These are phyloP conservation scores for Blastobotrys attinorum DNA, from an alignment of 805 yeast genomes.

Conservation along the genomic window DNA sequence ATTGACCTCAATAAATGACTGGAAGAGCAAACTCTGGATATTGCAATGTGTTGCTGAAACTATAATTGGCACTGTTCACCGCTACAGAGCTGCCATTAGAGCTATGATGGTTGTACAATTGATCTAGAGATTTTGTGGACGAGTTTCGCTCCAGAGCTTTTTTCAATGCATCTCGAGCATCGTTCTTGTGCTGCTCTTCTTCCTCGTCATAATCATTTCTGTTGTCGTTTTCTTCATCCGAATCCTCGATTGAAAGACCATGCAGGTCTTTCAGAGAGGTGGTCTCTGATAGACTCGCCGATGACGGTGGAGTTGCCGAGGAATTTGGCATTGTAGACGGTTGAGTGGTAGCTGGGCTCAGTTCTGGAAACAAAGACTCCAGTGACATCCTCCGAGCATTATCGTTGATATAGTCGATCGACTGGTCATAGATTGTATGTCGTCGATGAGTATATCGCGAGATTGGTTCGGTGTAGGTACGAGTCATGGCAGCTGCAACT, in stretches of 20 bases:
- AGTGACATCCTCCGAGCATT: constrained; percentile 11
- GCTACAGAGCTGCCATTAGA: background rate
- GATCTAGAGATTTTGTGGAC: constrained; percentile 5
- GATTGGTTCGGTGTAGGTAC: constrained; percentile 2
- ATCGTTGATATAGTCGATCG: constrained; percentile 11
- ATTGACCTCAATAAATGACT: background rate
- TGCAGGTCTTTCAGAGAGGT: background rate
- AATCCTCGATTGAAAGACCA: constrained; percentile 1
- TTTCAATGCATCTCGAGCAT: constrained; percentile 5
- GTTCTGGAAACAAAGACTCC: constrained; percentile 15
- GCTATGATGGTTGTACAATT: background rate
- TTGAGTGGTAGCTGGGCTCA: constrained; percentile 4
- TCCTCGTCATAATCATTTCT: background rate
- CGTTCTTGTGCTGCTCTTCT: background rate
- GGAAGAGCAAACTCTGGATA: constrained; percentile 1
- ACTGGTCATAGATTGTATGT: constrained; percentile 8
- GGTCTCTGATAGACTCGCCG: background rate
- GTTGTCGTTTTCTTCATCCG: background rate
- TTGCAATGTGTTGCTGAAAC: too few relatives aligned
- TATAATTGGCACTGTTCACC: too few relatives aligned
- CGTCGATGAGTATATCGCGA: background rate
- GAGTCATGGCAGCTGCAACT: constrained; percentile 4
- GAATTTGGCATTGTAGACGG: background rate
- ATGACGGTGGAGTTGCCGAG: background rate
- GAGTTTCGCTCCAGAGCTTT: constrained; percentile 4